A percentile compares a stretch with the other conserved stretches of the same genome.
These are phyloP conservation scores for Xylariales sp. DNA, from an alignment of 2,329 filamentous ascomycete species.

Conservation along the genomic window DNA sequence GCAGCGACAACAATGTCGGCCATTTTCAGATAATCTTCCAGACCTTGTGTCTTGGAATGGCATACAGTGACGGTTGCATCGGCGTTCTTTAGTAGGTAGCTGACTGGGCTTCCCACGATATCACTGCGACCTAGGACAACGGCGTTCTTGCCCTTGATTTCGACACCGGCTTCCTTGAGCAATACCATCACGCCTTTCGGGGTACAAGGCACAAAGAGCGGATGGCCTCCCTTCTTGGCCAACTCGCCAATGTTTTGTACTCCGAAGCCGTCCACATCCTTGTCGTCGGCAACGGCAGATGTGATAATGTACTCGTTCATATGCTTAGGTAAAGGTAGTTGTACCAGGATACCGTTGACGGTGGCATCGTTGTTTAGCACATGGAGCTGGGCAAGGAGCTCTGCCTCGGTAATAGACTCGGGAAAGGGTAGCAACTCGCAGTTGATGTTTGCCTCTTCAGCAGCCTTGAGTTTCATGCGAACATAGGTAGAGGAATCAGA, in stretches of 20 bases:
- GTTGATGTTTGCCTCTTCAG: constrained; percentile 86
- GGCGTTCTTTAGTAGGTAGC: constrained; percentile 90
- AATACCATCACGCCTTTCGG: constrained; percentile 96
- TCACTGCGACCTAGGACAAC: constrained; percentile 94
- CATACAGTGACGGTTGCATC: constrained; percentile 96
- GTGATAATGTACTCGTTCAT: constrained; percentile 89
- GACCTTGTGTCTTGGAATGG: constrained; percentile 77
- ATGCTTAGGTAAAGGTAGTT: constrained; percentile 83
- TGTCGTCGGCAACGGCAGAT: constrained; percentile 84
- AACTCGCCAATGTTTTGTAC: constrained; percentile 93
- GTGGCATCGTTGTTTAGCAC: constrained; percentile 79
- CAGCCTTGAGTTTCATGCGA: constrained; percentile 98
- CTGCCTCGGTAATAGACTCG: constrained; percentile 74
- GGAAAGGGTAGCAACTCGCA: constrained; percentile 84
- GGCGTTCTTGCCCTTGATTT: constrained; percentile 83
- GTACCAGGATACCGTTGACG: constrained; percentile 90
- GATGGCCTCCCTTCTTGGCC: constrained; percentile 87
- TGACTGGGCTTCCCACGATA: constrained; percentile 95
- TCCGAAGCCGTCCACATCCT: constrained; percentile 97
- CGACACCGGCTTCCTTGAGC: constrained; percentile 75
- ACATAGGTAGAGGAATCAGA: constrained; percentile 97
- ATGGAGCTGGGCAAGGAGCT: constrained; percentile 78
- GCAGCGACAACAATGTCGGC: constrained; percentile 91
- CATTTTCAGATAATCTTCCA: constrained; percentile 69
- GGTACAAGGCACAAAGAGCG: constrained; percentile 90